These are phyloP conservation scores for Acmispon strigosus DNA, from an alignment of 306 rosid species.

Conservation along the genomic window DNA sequence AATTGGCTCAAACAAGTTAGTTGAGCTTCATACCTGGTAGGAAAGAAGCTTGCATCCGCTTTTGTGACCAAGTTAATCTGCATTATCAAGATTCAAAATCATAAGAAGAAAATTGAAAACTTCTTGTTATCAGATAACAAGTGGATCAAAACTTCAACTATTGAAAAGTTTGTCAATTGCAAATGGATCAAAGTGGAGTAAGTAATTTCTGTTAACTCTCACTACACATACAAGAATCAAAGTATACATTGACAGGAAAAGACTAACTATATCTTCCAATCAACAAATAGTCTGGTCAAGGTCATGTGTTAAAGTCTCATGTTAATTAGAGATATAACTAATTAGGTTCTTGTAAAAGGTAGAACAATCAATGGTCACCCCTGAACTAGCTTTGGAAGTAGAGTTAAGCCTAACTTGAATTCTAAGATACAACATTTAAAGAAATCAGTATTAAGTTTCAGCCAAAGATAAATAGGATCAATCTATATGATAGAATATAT, in stretches of 20 bases:
- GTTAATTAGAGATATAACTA: too few species aligned
- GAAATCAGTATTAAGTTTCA: not conserved
- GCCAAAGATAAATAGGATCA: not conserved
- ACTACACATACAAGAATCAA: too few species aligned
- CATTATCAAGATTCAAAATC: not conserved
- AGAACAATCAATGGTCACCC: too few species aligned
- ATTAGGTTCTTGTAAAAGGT: too few species aligned
- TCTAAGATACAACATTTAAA: not conserved
- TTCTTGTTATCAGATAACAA: not conserved
- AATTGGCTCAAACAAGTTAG: not conserved
- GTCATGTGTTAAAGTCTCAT: not conserved
- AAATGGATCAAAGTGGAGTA: not conserved
- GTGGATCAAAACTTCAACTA: not conserved
- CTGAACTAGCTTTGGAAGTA: too few species aligned
- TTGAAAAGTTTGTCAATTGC: not conserved
- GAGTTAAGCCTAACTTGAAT: too few species aligned
- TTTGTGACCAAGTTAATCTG: slow-evolving; percentile 50
- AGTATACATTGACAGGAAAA: too few species aligned
- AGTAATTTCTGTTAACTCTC: not conserved
- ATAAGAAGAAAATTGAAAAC: not conserved
- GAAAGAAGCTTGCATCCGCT: slow-evolving; percentile 32
- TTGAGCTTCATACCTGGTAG: slow-evolving; percentile 35
- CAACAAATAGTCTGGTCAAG: not conserved
- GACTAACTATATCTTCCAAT: not conserved
- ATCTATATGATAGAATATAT: not conserved